Evolutionary conservation across 2,329 filamentous ascomycete species (phyloP).

Genomic region (Pseudogymnoascus sp.): DNA sequence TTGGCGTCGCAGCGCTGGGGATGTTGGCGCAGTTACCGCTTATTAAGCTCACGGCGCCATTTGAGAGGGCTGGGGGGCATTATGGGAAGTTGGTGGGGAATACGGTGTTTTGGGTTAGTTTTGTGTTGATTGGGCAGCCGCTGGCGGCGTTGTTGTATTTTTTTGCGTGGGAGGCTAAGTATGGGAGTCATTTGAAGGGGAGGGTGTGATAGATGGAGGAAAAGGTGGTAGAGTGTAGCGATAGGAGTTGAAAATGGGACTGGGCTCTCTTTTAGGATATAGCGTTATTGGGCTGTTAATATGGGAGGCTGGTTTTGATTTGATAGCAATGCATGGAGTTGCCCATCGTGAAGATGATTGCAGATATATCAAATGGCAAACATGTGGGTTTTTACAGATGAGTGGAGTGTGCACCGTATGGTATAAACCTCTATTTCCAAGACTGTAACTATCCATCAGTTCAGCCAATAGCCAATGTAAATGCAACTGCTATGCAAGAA

Average conservation of each 20-base stretch:
- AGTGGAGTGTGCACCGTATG: background rate
- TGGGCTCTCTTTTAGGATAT: background rate
- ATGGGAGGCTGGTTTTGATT: background rate
- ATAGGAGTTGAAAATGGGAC: background rate
- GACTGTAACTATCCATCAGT: background rate
- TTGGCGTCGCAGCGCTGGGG: constrained; percentile 87
- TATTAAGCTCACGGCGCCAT: constrained; percentile 69
- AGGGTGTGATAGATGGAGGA: background rate
- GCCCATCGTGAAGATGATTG: background rate
- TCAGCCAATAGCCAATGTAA: background rate
- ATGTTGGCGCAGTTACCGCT: constrained; percentile 93
- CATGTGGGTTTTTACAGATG: background rate
- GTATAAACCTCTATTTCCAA: background rate
- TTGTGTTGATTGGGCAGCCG: constrained; percentile 91
- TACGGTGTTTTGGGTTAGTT: constrained; percentile 92
- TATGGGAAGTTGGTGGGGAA: constrained; percentile 80
- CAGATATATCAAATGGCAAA: background rate
- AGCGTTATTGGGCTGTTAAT: background rate
- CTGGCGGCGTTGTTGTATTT: constrained; percentile 90
- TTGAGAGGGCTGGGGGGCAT: constrained; percentile 71
- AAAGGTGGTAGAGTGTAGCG: background rate
- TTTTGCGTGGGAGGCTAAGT: constrained; percentile 97
- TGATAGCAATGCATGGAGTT: background rate
- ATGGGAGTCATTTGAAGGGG: constrained; percentile 51
- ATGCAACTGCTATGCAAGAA: background rate